A percentile compares a stretch with the other conserved stretches of the same genome.
Conservation (phyloP, 2,329 filamentous ascomycete species). For the Calonectria fujianensis region DNA sequence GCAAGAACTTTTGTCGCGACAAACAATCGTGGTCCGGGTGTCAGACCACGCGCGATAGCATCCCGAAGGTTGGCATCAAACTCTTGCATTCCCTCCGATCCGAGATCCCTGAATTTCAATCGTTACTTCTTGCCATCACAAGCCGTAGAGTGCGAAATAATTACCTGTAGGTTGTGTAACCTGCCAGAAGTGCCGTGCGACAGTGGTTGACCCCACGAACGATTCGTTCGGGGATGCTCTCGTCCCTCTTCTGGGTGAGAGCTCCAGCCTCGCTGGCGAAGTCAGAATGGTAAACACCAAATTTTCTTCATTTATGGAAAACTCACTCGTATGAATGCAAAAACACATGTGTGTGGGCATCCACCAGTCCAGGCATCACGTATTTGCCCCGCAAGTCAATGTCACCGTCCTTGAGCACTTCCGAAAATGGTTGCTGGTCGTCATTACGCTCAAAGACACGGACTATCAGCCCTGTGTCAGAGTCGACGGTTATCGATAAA, state of each 20-base stretch:
- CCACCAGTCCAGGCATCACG: conserved; percentile 72
- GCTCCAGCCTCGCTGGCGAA: conserved; percentile 60
- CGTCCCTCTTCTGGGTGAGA: conserved; percentile 73
- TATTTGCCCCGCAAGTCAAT: conserved; percentile 73
- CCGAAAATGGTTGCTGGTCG: background rate
- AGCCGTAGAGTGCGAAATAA: background rate
- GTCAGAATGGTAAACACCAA: background rate
- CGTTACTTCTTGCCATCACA: background rate
- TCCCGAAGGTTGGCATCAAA: conserved; percentile 72
- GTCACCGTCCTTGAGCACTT: conserved; percentile 55
- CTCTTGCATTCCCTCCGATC: conserved; percentile 70
- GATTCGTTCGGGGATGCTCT: conserved; percentile 73
- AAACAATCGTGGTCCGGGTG: conserved; percentile 73
- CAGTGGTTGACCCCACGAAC: conserved; percentile 73
- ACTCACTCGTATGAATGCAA: conserved; percentile 68
- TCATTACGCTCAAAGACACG: conserved; percentile 13
- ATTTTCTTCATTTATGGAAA: background rate
- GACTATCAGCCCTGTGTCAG: conserved; percentile 6
- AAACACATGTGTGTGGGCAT: conserved; percentile 75
- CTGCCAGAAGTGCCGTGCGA: conserved; percentile 71
- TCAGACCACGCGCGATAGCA: conserved; percentile 72
- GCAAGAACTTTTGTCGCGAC: conserved; percentile 70
- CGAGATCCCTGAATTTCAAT: conserved; percentile 65
- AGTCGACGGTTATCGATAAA: conserved; percentile 21
- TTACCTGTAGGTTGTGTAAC: conserved; percentile 73